Conservation (phyloP, 352 stramenopile genomes). For the Phytopythium ostracodes region DNA sequence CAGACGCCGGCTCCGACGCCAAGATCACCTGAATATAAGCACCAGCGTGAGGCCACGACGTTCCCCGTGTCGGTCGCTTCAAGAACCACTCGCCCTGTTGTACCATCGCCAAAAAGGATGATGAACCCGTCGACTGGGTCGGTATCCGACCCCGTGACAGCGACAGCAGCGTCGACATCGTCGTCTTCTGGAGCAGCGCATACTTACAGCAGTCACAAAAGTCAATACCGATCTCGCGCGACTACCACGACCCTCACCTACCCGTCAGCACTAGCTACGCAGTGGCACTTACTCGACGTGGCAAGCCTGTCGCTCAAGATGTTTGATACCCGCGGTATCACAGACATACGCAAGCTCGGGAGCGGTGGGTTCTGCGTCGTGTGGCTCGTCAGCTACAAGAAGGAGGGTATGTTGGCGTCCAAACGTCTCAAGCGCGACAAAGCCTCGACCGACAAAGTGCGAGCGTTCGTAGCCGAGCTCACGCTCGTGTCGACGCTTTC, state of each 20-base stretch:
- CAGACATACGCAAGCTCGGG: constrained; percentile 43
- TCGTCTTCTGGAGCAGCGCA: not conserved
- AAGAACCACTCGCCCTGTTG: not conserved
- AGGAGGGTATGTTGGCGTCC: constrained; percentile 32
- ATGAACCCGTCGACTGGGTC: not conserved
- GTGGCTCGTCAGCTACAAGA: constrained; percentile 46
- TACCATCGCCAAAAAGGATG: not conserved
- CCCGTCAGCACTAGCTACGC: constrained; percentile 9
- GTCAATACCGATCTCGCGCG: not conserved
- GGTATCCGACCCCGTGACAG: not conserved
- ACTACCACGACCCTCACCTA: not conserved
- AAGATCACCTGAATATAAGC: not conserved
- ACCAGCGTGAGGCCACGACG: not conserved
- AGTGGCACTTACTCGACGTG: constrained; percentile 53
- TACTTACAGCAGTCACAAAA: not conserved
- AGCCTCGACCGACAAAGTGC: constrained; percentile 27
- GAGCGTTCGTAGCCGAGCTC: constrained; percentile 64
- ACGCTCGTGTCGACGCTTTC: constrained; percentile 56
- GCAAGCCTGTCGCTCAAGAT: constrained; percentile 45
- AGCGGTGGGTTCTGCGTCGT: constrained; percentile 40
- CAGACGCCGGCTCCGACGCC: not conserved
- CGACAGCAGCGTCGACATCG: not conserved
- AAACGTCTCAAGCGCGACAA: constrained; percentile 46
- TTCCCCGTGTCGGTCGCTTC: not conserved
- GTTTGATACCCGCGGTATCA: constrained; percentile 31